Conservation (phyloP, 495 filamentous ascomycete species). For the Staphylotrichum longicolle region DNA sequence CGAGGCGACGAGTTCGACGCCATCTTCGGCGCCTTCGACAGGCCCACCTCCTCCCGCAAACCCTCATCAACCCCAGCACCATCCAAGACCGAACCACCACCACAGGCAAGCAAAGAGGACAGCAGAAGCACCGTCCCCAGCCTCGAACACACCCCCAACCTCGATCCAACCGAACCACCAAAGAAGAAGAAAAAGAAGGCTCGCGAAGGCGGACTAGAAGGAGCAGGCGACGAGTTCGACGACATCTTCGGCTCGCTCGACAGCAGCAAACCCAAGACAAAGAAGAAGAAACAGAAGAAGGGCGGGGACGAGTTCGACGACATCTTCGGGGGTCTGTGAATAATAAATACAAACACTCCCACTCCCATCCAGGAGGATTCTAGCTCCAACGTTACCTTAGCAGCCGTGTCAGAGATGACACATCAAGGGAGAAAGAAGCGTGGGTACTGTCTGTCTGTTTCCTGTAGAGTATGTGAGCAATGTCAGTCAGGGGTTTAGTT, state of each 20-base stretch:
- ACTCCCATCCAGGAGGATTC: too few species aligned
- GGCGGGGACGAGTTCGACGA: conserved; percentile 37
- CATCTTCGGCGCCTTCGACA: conserved; percentile 30
- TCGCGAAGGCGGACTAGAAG: neutral
- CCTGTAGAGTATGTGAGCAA: too few species aligned
- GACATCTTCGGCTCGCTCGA: conserved; percentile 32
- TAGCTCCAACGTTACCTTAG: too few species aligned
- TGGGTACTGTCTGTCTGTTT: too few species aligned
- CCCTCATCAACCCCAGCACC: conserved; percentile 24
- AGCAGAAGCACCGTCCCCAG: too few species aligned
- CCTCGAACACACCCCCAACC: too few species aligned
- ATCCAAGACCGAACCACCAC: too few species aligned
- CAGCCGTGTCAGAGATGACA: too few species aligned
- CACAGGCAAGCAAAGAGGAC: too few species aligned
- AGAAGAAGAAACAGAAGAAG: conserved; percentile 32
- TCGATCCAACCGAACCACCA: neutral
- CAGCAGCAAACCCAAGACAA: neutral
- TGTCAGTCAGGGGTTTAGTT: too few species aligned
- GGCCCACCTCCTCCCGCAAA: neutral
- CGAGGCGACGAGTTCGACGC: conserved; percentile 38
- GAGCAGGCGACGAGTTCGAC: conserved; percentile 37
- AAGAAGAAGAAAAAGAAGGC: conserved; percentile 6
- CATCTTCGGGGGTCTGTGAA: conserved; percentile 27
- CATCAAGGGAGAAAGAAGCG: too few species aligned
- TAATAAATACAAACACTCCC: too few species aligned